Conservation (phyloP, 2,329 filamentous ascomycete genomes). For the Diaporthe destruens region DNA sequence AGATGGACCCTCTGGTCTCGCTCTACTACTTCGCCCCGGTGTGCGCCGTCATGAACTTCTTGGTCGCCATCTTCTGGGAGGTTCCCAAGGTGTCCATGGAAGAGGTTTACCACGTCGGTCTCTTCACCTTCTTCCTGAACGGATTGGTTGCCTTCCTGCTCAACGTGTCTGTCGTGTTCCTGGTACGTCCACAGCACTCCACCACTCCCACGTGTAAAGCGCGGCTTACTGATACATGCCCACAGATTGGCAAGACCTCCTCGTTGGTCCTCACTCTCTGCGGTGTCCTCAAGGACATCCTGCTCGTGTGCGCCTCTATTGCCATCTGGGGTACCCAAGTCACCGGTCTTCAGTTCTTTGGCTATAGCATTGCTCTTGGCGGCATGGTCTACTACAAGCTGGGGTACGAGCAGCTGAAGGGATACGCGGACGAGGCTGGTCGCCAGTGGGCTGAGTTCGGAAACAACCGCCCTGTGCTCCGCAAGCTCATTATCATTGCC, state of each 20-base stretch:
- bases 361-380: slow-evolving; percentile 82
- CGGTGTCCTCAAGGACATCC: slow-evolving; percentile 89
- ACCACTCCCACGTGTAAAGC: neutral
- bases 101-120: slow-evolving; percentile 80
- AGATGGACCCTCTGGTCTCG: slow-evolving; percentile 91
- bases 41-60: slow-evolving; percentile 84
- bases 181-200: slow-evolving; percentile 69
- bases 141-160: slow-evolving; percentile 83
- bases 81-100: slow-evolving; percentile 75
- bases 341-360: slow-evolving; percentile 82
- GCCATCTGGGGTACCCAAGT: slow-evolving; percentile 84
- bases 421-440: slow-evolving; percentile 77
- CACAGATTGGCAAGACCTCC: slow-evolving; percentile 87
- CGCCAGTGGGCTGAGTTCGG: slow-evolving; percentile 91
- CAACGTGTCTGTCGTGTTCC: slow-evolving; percentile 87
- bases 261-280: slow-evolving; percentile 88
- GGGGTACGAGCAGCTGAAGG: slow-evolving; percentile 84
- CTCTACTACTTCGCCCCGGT: slow-evolving; percentile 92
- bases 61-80: slow-evolving; percentile 80
- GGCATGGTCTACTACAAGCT: slow-evolving; percentile 91
- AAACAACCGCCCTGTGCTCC: slow-evolving; percentile 78
- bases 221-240: neutral
- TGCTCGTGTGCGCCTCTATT: slow-evolving; percentile 84
- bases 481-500: slow-evolving; percentile 81
- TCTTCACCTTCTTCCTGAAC: slow-evolving; percentile 80